A percentile compares a stretch with the other conserved stretches of the same genome.
Evolutionary conservation across 306 rosid species (phyloP).

Genomic region (Clitoria ternatea): DNA sequence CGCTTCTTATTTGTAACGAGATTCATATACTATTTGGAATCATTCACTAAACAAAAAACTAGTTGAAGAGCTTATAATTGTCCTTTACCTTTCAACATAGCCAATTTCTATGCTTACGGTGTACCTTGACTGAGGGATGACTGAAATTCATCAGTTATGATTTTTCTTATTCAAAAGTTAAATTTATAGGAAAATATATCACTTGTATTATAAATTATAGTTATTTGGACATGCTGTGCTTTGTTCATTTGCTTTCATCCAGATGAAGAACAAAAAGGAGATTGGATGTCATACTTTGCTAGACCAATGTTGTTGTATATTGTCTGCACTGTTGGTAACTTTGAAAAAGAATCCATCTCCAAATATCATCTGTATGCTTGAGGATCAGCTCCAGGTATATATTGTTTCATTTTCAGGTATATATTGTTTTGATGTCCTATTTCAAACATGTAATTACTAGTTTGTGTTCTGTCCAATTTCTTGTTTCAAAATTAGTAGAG

Average conservation of each 20-base stretch:
- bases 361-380: no score
- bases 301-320: no score
- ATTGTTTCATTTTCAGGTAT: no score
- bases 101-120: not conserved
- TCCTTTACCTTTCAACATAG: not conserved
- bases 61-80: not conserved
- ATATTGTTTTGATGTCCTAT: no score
- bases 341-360: no score
- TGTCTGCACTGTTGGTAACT: no score
- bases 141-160: not conserved
- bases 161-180: not conserved
- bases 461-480: no score
- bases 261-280: slow-evolving; percentile 92
- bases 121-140: slow-evolving; percentile 7
- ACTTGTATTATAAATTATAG: slow-evolving; percentile 6
- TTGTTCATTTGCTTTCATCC: slow-evolving; percentile 31
- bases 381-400: no score
- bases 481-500: no score
- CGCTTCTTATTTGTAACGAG: not conserved
- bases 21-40: slow-evolving; percentile 17
- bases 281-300: no score
- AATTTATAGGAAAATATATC: not conserved
- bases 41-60: slow-evolving; percentile 11
- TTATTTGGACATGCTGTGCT: slow-evolving; percentile 20
- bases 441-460: no score